Base-by-base conservation (phyloP, 208 protist species). In the Wallacemonas sp. region DNA sequence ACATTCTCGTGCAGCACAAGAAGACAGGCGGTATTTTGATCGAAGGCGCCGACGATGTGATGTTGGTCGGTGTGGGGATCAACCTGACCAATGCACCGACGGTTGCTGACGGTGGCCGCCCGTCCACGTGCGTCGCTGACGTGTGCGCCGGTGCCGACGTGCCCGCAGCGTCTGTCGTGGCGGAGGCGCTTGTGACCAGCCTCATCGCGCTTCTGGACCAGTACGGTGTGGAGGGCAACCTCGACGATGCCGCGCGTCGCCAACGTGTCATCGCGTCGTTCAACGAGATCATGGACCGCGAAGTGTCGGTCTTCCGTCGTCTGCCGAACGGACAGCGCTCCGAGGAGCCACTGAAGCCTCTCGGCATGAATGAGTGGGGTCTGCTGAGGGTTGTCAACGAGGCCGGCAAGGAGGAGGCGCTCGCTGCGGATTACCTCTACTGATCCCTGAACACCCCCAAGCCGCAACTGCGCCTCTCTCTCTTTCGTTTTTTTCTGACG, bases 11-110 rank as follows among this genome's bases (percentile, higher is more conserved):
- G 46, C 48, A 67, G 12, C 55, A 62, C 12, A 86, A 81, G 56
- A 94, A 94, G 72, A 52, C 90, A 39, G 83, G 80, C 24, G 88
- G 88, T 32, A 80, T 64, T 19, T 27, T 94, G 14, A 80, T 89
- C 48, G 85, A 92, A 58, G 68, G 23, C 33, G 62, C 67, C 0
- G 68, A 38, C 0, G 69, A 55, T 17, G 73, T 72, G 62, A 48
- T 85, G 0, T 17, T 94, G 38, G 47, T 90, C 39, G 88, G 88
- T n/a, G 74, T 94, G 27, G 88, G 85, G 6, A 55, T 92, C 33
- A 94, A 94, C 56, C 66, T 94, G 0, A 55, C 52, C 16, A 21
- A 83, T 1, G 72, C 73, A 1, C 88, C 88, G 19, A 52, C 55
- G 19, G 70, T 92, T 23, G 64, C 64, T 1, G 85, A 92, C 41